Base-by-base conservation (phyloP, 2,329 filamentous ascomycete genomes). In the Stagonosporopsis rhizophila region DNA sequence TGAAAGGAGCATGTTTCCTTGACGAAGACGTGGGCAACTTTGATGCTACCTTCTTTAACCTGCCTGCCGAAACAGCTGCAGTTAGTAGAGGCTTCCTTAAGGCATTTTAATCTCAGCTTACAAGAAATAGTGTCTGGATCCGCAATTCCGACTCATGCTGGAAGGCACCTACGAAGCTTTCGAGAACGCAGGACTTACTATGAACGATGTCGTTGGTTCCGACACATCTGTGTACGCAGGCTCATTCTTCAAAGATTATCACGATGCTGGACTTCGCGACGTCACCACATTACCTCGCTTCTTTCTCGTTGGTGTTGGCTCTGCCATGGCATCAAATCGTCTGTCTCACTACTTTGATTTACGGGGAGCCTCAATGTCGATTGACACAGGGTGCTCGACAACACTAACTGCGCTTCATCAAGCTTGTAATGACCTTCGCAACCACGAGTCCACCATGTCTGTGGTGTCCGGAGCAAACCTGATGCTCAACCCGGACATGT, bases 151-250 rank as follows among this genome's bases (percentile, higher is more conserved):
- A 12, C 59, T 67, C n/a, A 50, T 68, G 5, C 55, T 73, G 3
- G 71, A 73, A 46, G 56, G 61, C 1, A 59, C 61, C 4, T 74
- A 69, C 20, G 73, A 78, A 58, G 73, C 75, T 2, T 59, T 83
- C 1, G 76, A 78, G 44, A 47, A 48, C 11, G 51, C 63, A 11
- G 61, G 61, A 4, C 48, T 62, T 5, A 47, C 45, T 11, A n/a
- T 54, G 17, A 28, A 59, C 4, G 28, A 59, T 2, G 34, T 70
- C 3, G 42, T 53, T 8, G 66, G 66, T 6, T 55, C 64, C 12
- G 54, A 64, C 4, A 68, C 66, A 15, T 62, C 62, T 4, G 63
- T 66, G 2, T 63, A 59, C 14, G 56, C 62, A 2, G 65, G 59
- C 4, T 49, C 42, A 22, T 66, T 68, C 46, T 52, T 44, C 45